Conservation (phyloP, 2,329 filamentous ascomycete species). For the Xylaria sp. region DNA sequence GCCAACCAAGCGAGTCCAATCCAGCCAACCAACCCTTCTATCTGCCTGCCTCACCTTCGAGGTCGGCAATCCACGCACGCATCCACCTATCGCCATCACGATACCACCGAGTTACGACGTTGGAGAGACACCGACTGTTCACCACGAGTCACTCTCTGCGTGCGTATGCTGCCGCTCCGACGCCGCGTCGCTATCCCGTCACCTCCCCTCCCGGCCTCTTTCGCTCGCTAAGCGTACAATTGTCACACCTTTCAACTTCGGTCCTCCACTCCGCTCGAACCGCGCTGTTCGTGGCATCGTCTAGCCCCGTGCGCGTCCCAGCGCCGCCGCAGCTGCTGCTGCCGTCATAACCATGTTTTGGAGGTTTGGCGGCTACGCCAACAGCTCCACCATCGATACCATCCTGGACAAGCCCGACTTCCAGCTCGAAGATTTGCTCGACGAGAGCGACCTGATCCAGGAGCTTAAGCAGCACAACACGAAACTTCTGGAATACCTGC, state of each 20-base stretch:
- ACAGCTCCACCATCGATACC: conserved; percentile 93
- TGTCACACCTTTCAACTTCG: too few species aligned
- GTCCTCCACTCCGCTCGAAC: neutral
- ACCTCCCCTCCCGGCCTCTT: neutral
- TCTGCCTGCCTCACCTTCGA: neutral
- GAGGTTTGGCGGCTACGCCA: conserved; percentile 98
- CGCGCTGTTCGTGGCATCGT: conserved; percentile 28
- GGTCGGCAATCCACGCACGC: neutral
- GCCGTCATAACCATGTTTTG: conserved; percentile 88
- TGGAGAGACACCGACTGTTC: neutral
- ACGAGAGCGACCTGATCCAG: conserved; percentile 95
- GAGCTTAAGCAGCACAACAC: conserved; percentile 98
- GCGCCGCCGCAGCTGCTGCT: neutral
- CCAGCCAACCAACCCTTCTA: neutral
- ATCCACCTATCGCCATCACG: too few species aligned
- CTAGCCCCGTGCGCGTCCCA: conserved; percentile 30
- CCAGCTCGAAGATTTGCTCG: conserved; percentile 91
- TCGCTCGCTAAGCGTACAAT: neutral
- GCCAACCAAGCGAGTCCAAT: neutral
- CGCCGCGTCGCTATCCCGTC: conserved; percentile 5
- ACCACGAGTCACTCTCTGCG: neutral
- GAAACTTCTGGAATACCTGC: conserved; percentile 94
- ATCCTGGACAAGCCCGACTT: conserved; percentile 97
- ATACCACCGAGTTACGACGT: neutral
- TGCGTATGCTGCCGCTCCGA: conserved; percentile 23